Evolutionary conservation across 768 basidiomycete genomes (phyloP), one percentile per base, ranked within the genome.

Genomic region (Calocybe cyanea): DNA sequence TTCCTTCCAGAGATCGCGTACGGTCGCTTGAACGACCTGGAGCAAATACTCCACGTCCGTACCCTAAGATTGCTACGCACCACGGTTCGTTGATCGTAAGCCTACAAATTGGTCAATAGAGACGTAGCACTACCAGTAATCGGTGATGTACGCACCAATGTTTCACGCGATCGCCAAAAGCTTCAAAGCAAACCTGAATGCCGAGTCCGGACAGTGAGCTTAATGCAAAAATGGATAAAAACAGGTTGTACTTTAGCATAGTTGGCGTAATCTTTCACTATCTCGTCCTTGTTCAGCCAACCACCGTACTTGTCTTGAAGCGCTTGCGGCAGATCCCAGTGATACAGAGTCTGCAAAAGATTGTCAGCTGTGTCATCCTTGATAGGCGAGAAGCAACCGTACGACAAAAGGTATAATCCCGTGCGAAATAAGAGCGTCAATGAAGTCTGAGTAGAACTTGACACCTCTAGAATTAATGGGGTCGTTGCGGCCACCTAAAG

Each of bases 311-410:
- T 72, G 49, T 87, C 81, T 45, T 87, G 78, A 31, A 92, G 74
- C 17, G 66, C 80, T 57, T 85, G 82, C 8, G 87, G 87, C 8
- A 88, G 74, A 57, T 89, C 87, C 87, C 87, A 89, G 60, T 83
- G 85, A 57, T 85, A 84, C 28, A 86, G 63, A 0, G 82, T 86
- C 81, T 85, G 43, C 19, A 15, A 3, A 24, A 48, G 38, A 30
- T 17, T 10, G 45, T 37, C 37, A 42, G 28, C 42, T 39, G 35
- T 32, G 33, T 17, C 23, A 46, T 30, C 34, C 45, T 8, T 7
- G 2, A 41, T 15, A 4, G 8, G 32, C 18, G 7, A 38, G 13
- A 20, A 25, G 37, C 15, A n/a, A n/a, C 39, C 34, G 28, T 32
- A 74, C 78, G 42, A 83, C 78, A 53, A 86, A 86, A 7, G 83